phyloP scores from a whole-genome alignment of 306 rosid genomes.

The Prinsepia uniflora region DNA sequence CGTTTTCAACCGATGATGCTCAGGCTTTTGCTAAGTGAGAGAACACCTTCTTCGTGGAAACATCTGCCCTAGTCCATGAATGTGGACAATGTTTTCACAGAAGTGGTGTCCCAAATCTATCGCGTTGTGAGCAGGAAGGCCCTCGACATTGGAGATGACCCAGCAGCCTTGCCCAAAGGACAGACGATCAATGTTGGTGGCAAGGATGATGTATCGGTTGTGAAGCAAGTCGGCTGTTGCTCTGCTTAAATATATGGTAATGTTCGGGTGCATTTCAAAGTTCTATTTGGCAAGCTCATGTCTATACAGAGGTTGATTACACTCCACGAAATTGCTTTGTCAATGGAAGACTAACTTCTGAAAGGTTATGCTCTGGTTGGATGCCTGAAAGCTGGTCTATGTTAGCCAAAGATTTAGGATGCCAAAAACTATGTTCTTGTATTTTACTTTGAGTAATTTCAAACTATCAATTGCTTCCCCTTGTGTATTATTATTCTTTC shows the following conservation, averaged over 20 bases:
- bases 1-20: conserved; percentile 55
- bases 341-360: conserved; percentile 26
- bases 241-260: conserved; percentile 33
- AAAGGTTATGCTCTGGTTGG: conserved; percentile 25
- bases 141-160: conserved; percentile 68
- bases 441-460: conserved; percentile 21
- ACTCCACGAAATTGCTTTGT: conserved; percentile 26
- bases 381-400: conserved; percentile 22
- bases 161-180: conserved; percentile 73
- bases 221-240: conserved; percentile 68
- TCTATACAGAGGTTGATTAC: conserved; percentile 33
- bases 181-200: conserved; percentile 55
- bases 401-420: conserved; percentile 29
- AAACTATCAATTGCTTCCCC: no score
- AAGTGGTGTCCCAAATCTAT: conserved; percentile 59
- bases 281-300: conserved; percentile 30
- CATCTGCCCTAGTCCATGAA: conserved; percentile 78
- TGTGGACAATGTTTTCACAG: conserved; percentile 71
- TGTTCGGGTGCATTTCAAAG: conserved; percentile 13
- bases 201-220: conserved; percentile 71
- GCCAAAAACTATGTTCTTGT: conserved; percentile 11
- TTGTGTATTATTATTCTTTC: no score
- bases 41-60: conserved; percentile 68
- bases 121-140: conserved; percentile 65
- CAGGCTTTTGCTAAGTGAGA: conserved; percentile 56